Base-by-base conservation (phyloP, 2,329 filamentous ascomycete species). In the Xylaria multiplex region DNA sequence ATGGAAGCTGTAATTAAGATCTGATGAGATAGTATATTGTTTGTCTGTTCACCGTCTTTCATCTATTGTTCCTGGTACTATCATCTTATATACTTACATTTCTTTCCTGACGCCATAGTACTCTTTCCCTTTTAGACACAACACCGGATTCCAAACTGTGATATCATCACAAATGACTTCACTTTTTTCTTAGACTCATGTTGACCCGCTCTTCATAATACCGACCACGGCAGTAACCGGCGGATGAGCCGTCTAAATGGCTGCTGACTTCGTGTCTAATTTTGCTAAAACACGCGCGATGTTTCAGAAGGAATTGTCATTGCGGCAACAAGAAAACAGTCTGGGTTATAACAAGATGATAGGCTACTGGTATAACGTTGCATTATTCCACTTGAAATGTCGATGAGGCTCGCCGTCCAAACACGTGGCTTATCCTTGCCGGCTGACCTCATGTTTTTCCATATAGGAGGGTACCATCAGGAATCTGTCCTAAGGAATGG, bases 231-330 rank as follows among this genome's bases (percentile, higher is more conserved):
- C 4, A 32, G 22, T 14, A 27, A 22, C 16, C 37, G 6, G 14
- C 40, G 35, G 59, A 37, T 27, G 19, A 16, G 24, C 32, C 54
- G 59, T 54, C 37, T 27, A 37, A 19, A 49, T 54, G 49, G 35
- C 54, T 58, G 64, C 54, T 62, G 59, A 66, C 59, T 55, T 50
- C 42, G 55, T 59, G 32, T 62, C 64, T 66, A 63, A 59, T 59
- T 66, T 49, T 66, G 53, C 55, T 40, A 50, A 42, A 5, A 53
- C 7, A 40, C 14, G 43, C 43, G 54, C 24, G 1, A 13, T 11
- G 22, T 45, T 43, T 45, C 32, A 16, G 24, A 22, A 42, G 22
- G 7, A 49, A 19, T 6, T 37, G 16, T 19, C 8, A n/a, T 27
- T 45, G 19, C 19, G 22, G 37, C 3, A 13, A 48, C 13, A 32